A percentile compares a stretch with the other conserved stretches of the same genome.
Evolutionary conservation across 306 rosid species (phyloP).

Genomic region (Delonix regia): DNA sequence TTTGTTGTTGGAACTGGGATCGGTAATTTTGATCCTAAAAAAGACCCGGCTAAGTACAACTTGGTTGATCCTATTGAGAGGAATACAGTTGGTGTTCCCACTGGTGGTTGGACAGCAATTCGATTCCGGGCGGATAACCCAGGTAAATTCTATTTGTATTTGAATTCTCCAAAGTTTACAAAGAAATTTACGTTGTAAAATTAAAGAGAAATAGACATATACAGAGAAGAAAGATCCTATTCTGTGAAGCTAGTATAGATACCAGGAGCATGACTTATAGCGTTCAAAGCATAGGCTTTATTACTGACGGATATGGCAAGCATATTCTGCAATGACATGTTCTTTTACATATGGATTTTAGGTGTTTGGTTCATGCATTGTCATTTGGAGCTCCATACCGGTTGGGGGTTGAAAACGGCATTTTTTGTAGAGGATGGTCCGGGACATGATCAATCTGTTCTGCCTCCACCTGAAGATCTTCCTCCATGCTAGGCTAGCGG

Average conservation of each 20-base stretch:
- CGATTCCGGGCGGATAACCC: slow-evolving; percentile 85
- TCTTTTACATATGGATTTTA: too few species aligned
- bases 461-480: slow-evolving; percentile 57
- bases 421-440: slow-evolving; percentile 80
- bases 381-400: slow-evolving; percentile 80
- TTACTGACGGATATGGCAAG: too few species aligned
- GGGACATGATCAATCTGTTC: slow-evolving; percentile 55
- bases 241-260: too few species aligned
- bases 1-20: slow-evolving; percentile 73
- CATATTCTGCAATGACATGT: neutral
- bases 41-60: slow-evolving; percentile 70
- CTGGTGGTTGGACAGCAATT: slow-evolving; percentile 84
- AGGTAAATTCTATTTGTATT: too few species aligned
- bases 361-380: slow-evolving; percentile 93
- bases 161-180: too few species aligned
- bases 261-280: too few species aligned
- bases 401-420: slow-evolving; percentile 86
- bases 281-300: too few species aligned
- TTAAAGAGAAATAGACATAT: too few species aligned
- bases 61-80: slow-evolving; percentile 85
- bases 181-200: too few species aligned
- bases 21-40: slow-evolving; percentile 72
- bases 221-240: too few species aligned
- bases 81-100: slow-evolving; percentile 79
- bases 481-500: slow-evolving; percentile 44